Evolutionary conservation across 306 rosid genomes (phyloP), one percentile per base, ranked within the genome.

Genomic region (Urtica urens): DNA sequence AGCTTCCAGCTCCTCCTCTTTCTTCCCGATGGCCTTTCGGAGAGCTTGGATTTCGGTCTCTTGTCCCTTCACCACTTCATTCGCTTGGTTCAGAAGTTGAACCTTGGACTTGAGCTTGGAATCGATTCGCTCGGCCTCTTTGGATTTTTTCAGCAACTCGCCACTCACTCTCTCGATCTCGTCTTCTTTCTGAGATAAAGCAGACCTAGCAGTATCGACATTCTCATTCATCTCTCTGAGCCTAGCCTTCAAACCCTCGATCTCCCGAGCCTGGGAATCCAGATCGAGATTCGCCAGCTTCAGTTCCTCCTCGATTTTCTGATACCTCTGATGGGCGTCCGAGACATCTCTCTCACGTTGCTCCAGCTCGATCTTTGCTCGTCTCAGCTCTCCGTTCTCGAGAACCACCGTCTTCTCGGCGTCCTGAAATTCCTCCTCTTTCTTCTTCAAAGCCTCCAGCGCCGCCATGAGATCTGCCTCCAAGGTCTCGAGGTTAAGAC

Each of bases 371-470:
- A 77, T 83, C 72, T 76, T 84, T 16, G 94, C 70, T 50, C 38
- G 70, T 51, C 69, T 60, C 58, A 90, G 48, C 10, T 71, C 78
- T 12, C 65, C 63, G 26, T 76, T 63, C 68, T 81, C 95, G 53
- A 79, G 46, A 25, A 67, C 47, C 46, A 90, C 82, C 18, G 44
- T 53, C 68, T 72, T 68, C 70, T 85, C 92, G 1, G 79, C 81
- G 53, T 81, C 92, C 62, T 69, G 71, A 49, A 90, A 73, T 44
- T 75, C 78, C 28, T 81, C 93, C 66, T 90, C 99, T 65, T 85
- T 90, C 60, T 50, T 73, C 73, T 72, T 75, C 59, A 90, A 60
- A 33, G 67, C 85, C 10, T 39, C 23, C 57, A 90, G 69, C 15
- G 72, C 95, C 15, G 87, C 82, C 25, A 44, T 65, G 25, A 90